Conservation (phyloP, 2,329 filamentous ascomycete genomes). For the Trichocomaceae sp. region DNA sequence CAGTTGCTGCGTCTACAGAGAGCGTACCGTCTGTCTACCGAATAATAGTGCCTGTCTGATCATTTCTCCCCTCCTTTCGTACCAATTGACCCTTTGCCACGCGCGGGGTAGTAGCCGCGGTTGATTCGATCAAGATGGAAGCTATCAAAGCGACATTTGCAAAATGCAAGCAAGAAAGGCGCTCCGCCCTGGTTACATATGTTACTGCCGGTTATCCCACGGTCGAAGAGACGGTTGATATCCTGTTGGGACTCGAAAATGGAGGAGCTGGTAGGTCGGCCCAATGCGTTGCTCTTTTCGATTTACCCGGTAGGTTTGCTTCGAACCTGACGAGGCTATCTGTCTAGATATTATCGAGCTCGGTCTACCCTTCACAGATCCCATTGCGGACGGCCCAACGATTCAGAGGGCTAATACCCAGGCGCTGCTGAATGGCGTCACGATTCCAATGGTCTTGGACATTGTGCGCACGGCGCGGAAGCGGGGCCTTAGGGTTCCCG, state of each 20-base stretch:
- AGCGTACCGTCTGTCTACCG: neutral
- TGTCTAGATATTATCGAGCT: constrained; percentile 84
- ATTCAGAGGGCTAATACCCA: constrained; percentile 93
- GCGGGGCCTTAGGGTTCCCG: constrained; percentile 69
- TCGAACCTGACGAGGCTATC: constrained; percentile 2
- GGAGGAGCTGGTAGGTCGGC: constrained; percentile 76
- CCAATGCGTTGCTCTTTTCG: neutral
- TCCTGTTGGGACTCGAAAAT: constrained; percentile 82
- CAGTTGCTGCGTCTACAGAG: neutral
- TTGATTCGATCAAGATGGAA: constrained; percentile 41
- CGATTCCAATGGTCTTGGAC: constrained; percentile 67
- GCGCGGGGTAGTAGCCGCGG: neutral
- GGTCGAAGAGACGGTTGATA: constrained; percentile 71
- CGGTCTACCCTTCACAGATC: constrained; percentile 93
- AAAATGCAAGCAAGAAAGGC: constrained; percentile 49
- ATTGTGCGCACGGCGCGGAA: constrained; percentile 77
- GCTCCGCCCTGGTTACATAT: constrained; percentile 88
- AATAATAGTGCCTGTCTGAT: neutral
- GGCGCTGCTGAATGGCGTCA: constrained; percentile 84
- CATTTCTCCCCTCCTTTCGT: neutral
- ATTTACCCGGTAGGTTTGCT: no score
- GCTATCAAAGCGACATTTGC: constrained; percentile 52
- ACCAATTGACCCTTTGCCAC: neutral
- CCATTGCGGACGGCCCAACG: constrained; percentile 93
- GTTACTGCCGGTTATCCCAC: constrained; percentile 90